Evolutionary conservation across 2,329 filamentous ascomycete species (phyloP), one percentile per base, ranked within the genome.

Genomic region (Calonectria hongkongensis): DNA sequence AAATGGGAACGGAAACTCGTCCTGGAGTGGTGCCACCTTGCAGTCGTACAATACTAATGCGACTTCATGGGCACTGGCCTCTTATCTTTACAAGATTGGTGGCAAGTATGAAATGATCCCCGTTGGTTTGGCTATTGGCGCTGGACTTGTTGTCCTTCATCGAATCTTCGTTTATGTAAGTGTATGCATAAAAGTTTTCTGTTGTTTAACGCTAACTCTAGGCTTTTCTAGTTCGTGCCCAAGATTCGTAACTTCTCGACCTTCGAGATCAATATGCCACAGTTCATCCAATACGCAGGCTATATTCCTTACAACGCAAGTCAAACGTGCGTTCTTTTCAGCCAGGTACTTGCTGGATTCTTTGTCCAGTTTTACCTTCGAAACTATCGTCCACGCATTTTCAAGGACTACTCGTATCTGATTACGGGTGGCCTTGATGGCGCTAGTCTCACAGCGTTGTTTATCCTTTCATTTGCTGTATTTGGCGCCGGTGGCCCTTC

Each of bases 381-480:
- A 70, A 89, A 89, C 83, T 87, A 89, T 81, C 80, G 80, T 9
- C 89, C 88, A 2, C 82, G 85, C 6, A 83, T 89, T 63, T 90
- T 89, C 83, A 87, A 83, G 77, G 86, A 90, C 71, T 90, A 89
- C 76, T 86, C 85, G 21, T 90, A 90, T 78, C 79, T 90, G 9
- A 79, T 90, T 2, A 86, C 87, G 0, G 88, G 85, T n/a, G 88
- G 88, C 0, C 87, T 88, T 18, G 89, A 90, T 71, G 89, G 89
- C 12, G 89, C 85, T 9, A 85, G 84, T 71, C 82, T 89, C 4
- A 80, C 83, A 1, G 86, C 85, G 0, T 81, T 90, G 2, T 90
- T 90, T 66, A 86, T 90, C 48, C 81, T 90, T 15, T 89, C 88
- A 0, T 90, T 90, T 80, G 88, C 89, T 1, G 89, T 90, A 0